Evolutionary conservation across 1,139 yeast genomes (phyloP).

Genomic region (Nakaseomyces delphensis): DNA sequence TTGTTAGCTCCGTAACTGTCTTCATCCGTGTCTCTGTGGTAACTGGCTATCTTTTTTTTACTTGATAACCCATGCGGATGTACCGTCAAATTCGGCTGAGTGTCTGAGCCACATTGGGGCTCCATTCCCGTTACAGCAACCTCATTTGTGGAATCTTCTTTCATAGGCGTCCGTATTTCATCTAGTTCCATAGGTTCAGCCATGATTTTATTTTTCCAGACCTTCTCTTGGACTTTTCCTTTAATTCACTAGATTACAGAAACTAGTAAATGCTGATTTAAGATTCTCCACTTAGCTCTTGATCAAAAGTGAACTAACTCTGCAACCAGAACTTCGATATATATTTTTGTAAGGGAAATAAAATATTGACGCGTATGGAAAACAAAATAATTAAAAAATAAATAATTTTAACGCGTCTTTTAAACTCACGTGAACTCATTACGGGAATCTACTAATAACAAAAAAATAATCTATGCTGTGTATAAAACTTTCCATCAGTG

Average conservation of each 20-base stretch:
- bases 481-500: too few relatives aligned
- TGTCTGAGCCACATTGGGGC: not conserved
- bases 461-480: not conserved
- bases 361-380: not conserved
- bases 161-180: not conserved
- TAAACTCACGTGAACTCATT: too few relatives aligned
- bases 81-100: conserved; percentile 9
- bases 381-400: too few relatives aligned
- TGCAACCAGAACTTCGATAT: not conserved
- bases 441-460: too few relatives aligned
- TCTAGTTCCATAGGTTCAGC: conserved; percentile 2
- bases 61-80: conserved; percentile 19
- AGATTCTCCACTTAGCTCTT: too few relatives aligned
- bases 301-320: too few relatives aligned
- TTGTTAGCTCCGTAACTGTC: not conserved
- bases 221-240: not conserved
- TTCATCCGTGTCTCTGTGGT: conserved; percentile 8
- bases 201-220: not conserved
- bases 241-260: too few relatives aligned
- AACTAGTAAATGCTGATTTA: too few relatives aligned
- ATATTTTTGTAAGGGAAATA: not conserved
- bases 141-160: not conserved
- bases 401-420: not conserved
- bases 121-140: not conserved
- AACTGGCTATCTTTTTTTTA: conserved; percentile 9